Evolutionary conservation across 768 basidiomycete species (phyloP), one percentile per base, ranked within the genome.

Genomic region (Tylopilus balloui): DNA sequence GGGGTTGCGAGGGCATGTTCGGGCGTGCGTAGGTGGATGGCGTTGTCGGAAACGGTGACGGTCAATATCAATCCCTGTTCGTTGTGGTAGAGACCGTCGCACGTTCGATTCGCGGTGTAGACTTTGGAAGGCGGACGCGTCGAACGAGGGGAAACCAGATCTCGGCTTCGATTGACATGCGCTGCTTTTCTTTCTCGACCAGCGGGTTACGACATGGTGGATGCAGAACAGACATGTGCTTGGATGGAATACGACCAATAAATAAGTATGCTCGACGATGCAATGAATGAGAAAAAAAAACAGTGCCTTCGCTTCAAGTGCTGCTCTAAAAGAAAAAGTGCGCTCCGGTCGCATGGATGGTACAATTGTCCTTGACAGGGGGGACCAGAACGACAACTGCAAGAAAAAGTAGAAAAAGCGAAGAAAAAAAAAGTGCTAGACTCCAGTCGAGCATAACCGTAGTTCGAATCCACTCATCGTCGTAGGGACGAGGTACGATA

Each of bases 241-340:
- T 5, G 14, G 17, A 20, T 44, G 51, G 39, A 10, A 20, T n/a
- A n/a, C n/a, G 28, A 25, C 12, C 14, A n/a, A 53, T 48, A 58
- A 57, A 51, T 49, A 55, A 49, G 52, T 58, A 42, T 61, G 58
- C 9, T 42, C 48, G 32, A 58, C 51, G 46, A 58, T 57, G 45
- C 45, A 31, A 42, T 55, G 56, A 45, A 44, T 19, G 44, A 17
- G 28, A 37, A 28, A 36, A 29, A 6, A 7, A 37, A 29, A 40
- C 13, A n/a, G 13, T 32, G 39, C 42, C 15, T 45, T 52, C 12
- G 19, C 17, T 27, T 41, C 19, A 29, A 41, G 41, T 29, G 52
- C 13, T 28, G 19, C 13, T 49, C 48, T 52, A 42, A 24, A 34
- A 34, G 2, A 13, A 19, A 24, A 27, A 14, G 39, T 45, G 37